Evolutionary conservation across 1,139 yeast species (phyloP).

Genomic region (Pichia cactophila): DNA sequence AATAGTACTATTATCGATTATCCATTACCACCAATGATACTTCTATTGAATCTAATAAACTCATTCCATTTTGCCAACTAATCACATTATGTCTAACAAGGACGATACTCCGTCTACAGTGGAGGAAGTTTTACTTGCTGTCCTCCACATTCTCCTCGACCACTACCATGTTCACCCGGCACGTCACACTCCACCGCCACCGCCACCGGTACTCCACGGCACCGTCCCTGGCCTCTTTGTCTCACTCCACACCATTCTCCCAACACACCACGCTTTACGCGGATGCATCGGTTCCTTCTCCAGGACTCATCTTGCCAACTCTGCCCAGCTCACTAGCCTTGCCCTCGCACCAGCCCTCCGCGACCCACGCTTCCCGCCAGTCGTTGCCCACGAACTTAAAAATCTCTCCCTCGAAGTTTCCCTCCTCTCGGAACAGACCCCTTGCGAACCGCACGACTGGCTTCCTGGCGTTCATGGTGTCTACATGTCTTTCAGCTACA

Average conservation of each 20-base stretch:
- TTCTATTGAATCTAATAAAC: background rate
- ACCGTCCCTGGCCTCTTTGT: background rate
- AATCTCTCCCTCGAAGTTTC: constrained; percentile 40
- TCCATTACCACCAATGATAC: background rate
- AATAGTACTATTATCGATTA: background rate
- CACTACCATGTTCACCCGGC: background rate
- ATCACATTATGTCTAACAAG: background rate
- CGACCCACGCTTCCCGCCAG: constrained; percentile 72
- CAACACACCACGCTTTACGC: constrained; percentile 34
- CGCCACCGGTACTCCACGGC: constrained; percentile 7
- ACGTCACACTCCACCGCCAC: background rate
- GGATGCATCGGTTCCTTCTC: constrained; percentile 93
- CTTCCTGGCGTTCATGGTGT: constrained; percentile 77
- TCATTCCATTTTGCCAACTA: no score
- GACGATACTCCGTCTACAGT: background rate
- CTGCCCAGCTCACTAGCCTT: constrained; percentile 53
- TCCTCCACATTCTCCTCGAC: background rate
- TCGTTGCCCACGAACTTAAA: constrained; percentile 48
- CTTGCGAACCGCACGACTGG: constrained; percentile 60
- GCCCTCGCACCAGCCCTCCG: constrained; percentile 65
- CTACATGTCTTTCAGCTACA: constrained; percentile 32
- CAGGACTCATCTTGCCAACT: constrained; percentile 30
- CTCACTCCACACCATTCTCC: background rate
- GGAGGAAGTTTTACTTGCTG: background rate
- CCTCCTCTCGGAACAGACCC: constrained; percentile 46